Conservation (phyloP, 2,329 filamentous ascomycete genomes). For the Cladophialophora carrionii region DNA sequence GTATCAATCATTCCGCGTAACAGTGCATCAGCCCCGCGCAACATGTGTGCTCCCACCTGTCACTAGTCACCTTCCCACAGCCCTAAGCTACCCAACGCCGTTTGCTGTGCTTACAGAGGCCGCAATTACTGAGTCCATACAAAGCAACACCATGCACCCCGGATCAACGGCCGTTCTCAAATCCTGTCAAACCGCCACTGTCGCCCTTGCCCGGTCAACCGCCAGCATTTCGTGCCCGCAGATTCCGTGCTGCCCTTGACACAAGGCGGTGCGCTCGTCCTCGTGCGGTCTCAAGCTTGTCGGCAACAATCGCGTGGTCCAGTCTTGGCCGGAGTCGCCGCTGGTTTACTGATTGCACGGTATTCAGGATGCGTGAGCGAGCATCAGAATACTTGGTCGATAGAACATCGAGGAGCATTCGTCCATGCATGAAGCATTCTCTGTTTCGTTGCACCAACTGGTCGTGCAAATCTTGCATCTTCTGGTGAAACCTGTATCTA, state of each 20-base stretch:
- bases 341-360: constrained; percentile 1
- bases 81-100: constrained; percentile 10
- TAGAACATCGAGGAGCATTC: constrained; percentile 2
- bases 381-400: constrained; percentile 8
- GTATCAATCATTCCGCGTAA: constrained; percentile 16
- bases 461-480: background rate
- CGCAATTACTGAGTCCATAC: background rate
- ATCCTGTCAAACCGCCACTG: background rate
- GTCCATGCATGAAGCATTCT: constrained; percentile 4
- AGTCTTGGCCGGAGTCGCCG: background rate
- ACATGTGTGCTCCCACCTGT: background rate
- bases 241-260: constrained; percentile 15
- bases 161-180: background rate
- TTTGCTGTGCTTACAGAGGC: background rate
- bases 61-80: background rate
- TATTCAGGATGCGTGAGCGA: constrained; percentile 3
- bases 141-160: background rate
- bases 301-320: constrained; percentile 1
- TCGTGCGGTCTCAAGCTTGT: constrained; percentile 29
- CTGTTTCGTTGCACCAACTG: constrained; percentile 2
- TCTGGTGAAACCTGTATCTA: background rate
- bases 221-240: constrained; percentile 8
- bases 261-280: constrained; percentile 28
- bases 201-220: background rate
- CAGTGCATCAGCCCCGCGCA: background rate